Conservation (phyloP, 2,329 filamentous ascomycete genomes). For the Spiromastix sp. region DNA sequence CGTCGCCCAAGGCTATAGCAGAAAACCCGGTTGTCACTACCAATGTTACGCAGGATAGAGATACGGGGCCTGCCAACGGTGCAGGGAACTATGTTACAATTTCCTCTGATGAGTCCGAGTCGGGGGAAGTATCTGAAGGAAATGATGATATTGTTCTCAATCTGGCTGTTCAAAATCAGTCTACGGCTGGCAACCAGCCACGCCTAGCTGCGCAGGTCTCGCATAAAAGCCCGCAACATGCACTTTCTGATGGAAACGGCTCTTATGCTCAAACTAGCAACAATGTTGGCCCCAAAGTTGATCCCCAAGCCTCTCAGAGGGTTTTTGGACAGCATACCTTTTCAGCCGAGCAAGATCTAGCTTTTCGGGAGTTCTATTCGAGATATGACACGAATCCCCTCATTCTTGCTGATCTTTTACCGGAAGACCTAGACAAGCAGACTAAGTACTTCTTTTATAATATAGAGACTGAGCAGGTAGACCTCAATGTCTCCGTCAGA, state of each 20-base stretch:
- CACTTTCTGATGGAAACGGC: too few species aligned
- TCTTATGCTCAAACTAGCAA: too few species aligned
- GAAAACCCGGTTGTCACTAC: too few species aligned
- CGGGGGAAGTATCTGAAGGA: constrained; percentile 22
- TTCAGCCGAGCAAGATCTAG: too few species aligned
- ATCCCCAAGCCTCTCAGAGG: too few species aligned
- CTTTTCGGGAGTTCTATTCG: constrained; percentile 22
- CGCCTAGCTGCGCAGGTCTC: too few species aligned
- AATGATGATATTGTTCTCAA: constrained; percentile 36
- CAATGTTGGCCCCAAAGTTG: too few species aligned
- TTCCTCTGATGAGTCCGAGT: constrained; percentile 19
- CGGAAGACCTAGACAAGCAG: constrained; percentile 30
- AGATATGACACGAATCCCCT: constrained; percentile 26
- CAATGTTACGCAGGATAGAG: too few species aligned
- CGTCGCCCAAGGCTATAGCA: constrained; percentile 7
- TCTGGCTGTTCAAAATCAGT: constrained; percentile 14
- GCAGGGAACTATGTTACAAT: constrained; percentile 16
- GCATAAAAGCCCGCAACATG: too few species aligned
- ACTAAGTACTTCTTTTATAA: constrained; percentile 31
- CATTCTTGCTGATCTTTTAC: constrained; percentile 27
- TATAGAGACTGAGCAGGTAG: constrained; percentile 25
- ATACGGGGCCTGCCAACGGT: too few species aligned
- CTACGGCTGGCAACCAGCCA: too few species aligned
- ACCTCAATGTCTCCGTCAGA: constrained; percentile 30
- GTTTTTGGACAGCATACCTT: too few species aligned